Base-by-base conservation (phyloP, 805 yeast species). In the Hanseniaspora singularis region DNA sequence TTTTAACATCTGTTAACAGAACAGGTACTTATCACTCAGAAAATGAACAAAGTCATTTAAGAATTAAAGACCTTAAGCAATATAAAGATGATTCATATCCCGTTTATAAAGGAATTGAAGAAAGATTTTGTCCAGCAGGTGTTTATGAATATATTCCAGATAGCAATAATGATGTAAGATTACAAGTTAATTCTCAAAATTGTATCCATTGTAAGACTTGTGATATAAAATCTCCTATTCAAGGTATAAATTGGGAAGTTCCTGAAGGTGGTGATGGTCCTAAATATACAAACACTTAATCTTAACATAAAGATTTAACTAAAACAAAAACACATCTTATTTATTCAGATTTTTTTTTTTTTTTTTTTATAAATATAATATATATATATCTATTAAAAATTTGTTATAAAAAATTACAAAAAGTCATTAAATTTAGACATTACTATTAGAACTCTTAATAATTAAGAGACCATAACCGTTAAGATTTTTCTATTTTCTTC, bases 201-300 rank as follows among this genome's bases (percentile, higher is more conserved):
- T 92, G 98, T 69, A 88, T 92, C 54, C 98, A 92, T 64, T 92
- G 98, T 69, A 92, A 92, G 65, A 89, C 97, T 1, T 89, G 98
- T 69, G 98, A 92, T 64, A 92, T 92, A 63, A 92, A 92, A 65
- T 94, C 81, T 9, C 98, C 98, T 7, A 72, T 85, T 0, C 96
- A 89, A 65, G 96, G 88, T 59, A 92, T 92, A 52, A 72, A 76
- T 59, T 92, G 98, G 98, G 75, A 79, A 11, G 95, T 86, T n/a
- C 98, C 98, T 7, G 97, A 92, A 68, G 97, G 98, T 51, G 96
- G 97, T 26, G 98, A 83, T 62, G 98, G 98, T 12, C 98, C 98
- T 49, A 92, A 92, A 64, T 92, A 92, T 62, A 79, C 80, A 62
- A 76, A 85, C 79, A 80, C 94, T 6, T 80, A 55, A 58, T 16